Base-by-base conservation (phyloP, 306 rosid genomes). In the Comarum palustre region DNA sequence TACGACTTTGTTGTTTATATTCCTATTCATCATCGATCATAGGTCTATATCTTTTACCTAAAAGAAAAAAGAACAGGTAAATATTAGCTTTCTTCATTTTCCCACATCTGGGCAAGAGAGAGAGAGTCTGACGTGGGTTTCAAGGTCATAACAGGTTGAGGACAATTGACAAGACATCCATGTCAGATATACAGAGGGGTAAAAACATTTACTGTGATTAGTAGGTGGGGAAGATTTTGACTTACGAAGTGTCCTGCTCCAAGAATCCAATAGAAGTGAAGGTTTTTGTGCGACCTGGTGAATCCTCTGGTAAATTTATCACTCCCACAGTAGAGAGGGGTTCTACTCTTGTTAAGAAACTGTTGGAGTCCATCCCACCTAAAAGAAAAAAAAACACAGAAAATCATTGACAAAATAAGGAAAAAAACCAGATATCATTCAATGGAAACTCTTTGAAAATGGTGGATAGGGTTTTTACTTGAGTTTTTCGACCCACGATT, bases 171-270 rank as follows among this genome's bases (percentile, higher is more conserved):
- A 24, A 27, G 66, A 51, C 39, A 64, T 0, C 32, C 39, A 57
- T 17, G 29, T 2, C 6, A 29, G 61, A 20, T 20, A 9, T 2
- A 27, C 4, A 27, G 6, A 3, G 32, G 43, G 34, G 62, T 20
- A n/a, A 8, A 17, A 63, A 68, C 2, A 20, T 2, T 5, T 5
- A 48, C n/a, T 31, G 2, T 38, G 24, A 14, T 38, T 22, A 14
- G 31, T 4, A 19, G 41, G 20, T 6, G 65, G n/a, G 25, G 25
- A 4, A 25, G 17, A n/a, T 38, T 75, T 57, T 61, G 83, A 87
- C 99, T 94, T 88, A 94, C 99, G 80, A 85, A 89, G 68, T 94
- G 99, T 60, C 99, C 99, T 22, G 99, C 99, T 74, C 90, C 85
- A 64, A 94, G 99, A 78, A 94, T 91, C 99, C 99, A 94, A 85